Conservation (phyloP, 1,139 yeast genomes). For the Yamadazyma oceani region DNA sequence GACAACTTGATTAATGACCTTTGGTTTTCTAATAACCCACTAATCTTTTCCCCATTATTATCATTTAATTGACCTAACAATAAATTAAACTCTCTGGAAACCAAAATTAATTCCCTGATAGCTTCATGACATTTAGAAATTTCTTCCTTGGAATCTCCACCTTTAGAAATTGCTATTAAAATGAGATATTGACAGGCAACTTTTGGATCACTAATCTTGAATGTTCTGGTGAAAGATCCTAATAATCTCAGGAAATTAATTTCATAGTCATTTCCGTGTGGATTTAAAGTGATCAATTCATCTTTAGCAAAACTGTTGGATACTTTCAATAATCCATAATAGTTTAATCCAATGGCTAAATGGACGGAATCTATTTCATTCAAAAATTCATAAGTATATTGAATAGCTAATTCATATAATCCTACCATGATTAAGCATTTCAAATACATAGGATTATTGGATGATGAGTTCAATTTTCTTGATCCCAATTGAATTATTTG, state of each 20-base stretch:
- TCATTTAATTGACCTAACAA: slow-evolving; percentile 75
- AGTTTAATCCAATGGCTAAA: slow-evolving; percentile 77
- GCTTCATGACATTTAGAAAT: slow-evolving; percentile 72
- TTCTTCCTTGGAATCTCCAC: slow-evolving; percentile 42
- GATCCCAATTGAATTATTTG: slow-evolving; percentile 73
- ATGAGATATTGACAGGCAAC: slow-evolving; percentile 88
- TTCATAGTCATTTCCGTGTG: slow-evolving; percentile 38
- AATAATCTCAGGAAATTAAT: slow-evolving; percentile 60
- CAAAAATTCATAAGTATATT: slow-evolving; percentile 58
- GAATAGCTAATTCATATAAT: slow-evolving; percentile 78
- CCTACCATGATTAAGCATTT: slow-evolving; percentile 77
- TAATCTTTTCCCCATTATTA: slow-evolving; percentile 70
- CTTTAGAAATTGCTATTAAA: slow-evolving; percentile 58
- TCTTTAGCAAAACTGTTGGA: slow-evolving; percentile 28
- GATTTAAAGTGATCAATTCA: slow-evolving; percentile 32
- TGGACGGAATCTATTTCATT: slow-evolving; percentile 90
- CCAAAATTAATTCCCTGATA: slow-evolving; percentile 77
- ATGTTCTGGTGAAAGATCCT: slow-evolving; percentile 75
- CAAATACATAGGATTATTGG: slow-evolving; percentile 72
- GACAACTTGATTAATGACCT: slow-evolving; percentile 63
- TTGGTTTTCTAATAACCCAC: slow-evolving; percentile 85
- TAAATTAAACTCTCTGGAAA: slow-evolving; percentile 80
- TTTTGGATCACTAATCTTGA: slow-evolving; percentile 83
- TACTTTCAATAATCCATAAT: slow-evolving; percentile 69
- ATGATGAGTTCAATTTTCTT: slow-evolving; percentile 62